Conservation (phyloP, 2,329 filamentous ascomycete species). For the Ceratocystis papillata region DNA sequence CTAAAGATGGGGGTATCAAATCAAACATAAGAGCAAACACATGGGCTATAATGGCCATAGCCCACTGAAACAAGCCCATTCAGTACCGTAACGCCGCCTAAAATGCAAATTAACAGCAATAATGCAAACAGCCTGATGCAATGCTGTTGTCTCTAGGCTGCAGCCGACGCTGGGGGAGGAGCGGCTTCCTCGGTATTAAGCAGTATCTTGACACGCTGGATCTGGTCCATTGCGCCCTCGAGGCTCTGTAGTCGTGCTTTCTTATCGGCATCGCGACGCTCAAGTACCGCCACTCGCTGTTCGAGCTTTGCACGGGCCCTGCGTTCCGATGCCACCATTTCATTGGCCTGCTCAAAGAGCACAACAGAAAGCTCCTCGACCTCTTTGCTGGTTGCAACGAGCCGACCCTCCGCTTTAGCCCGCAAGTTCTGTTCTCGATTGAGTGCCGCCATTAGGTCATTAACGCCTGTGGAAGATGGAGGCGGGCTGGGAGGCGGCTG, state of each 20-base stretch:
- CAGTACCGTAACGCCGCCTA: neutral
- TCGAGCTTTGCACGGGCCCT: slow-evolving; percentile 60
- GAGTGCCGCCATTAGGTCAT: slow-evolving; percentile 51
- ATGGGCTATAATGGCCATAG: neutral
- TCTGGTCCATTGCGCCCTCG: slow-evolving; percentile 58
- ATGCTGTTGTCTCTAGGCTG: slow-evolving; percentile 16
- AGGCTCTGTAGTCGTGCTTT: slow-evolving; percentile 55
- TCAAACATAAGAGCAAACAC: slow-evolving; percentile 12
- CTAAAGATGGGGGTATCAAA: slow-evolving; percentile 13
- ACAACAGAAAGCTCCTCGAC: slow-evolving; percentile 67
- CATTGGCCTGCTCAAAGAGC: slow-evolving; percentile 73
- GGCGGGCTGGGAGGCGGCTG: slow-evolving; percentile 24
- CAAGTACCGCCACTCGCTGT: slow-evolving; percentile 56
- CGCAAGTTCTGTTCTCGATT: slow-evolving; percentile 56
- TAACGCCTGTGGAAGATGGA: slow-evolving; percentile 27
- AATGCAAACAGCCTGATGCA: neutral
- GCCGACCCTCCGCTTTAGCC: slow-evolving; percentile 55
- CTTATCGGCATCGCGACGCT: slow-evolving; percentile 61
- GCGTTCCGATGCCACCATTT: slow-evolving; percentile 73
- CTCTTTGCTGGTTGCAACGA: slow-evolving; percentile 57
- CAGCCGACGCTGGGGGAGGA: slow-evolving; percentile 19
- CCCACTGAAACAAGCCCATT: neutral
- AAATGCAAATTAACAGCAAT: slow-evolving; percentile 1
- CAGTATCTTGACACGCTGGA: slow-evolving; percentile 58
- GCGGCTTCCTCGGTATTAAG: slow-evolving; percentile 34